Base-by-base conservation (phyloP, 2,329 filamentous ascomycete species). In the Exophiala mesophila region DNA sequence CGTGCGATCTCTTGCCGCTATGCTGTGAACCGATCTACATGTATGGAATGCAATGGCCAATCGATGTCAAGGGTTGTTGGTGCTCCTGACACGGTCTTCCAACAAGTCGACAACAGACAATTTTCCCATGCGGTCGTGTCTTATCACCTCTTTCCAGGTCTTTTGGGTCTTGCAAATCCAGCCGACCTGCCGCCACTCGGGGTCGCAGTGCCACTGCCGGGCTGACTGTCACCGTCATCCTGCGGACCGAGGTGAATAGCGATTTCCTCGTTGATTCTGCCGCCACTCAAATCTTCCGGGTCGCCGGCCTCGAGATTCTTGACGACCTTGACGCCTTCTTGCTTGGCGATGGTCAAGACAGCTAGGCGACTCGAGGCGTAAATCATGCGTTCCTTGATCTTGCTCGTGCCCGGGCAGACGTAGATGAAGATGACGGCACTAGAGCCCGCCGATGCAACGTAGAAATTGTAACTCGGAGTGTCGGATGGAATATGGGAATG, bases 361-460 rank as follows among this genome's bases (percentile, higher is more conserved):
- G 70, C 69, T 19, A 67, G 66, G 54, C 77, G 70, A 45, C 72
- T 75, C 40, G 75, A 77, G 17, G 78, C 77, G 60, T 82, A 80
- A 45, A 82, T 55, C 79, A 83, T 82, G 41, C 78, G 69, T 60
- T 82, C 77, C 62, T 78, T 81, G 58, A 82, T 77, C 59, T 76
- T 78, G 10, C 75, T 76, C 9, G 58, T 67, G 0, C 71, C 69
- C 9, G 79, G 79, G 58, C 79, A 83, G 15, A 78, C 80, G 57
- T 80, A 82, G 45, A 82, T 73, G 61, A 82, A 83, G 16, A 82
- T 30, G 8, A 33, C 38, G 13, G 31, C 40, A 12, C 33, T 26
- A 5, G 16, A 20, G 7, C 39, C 45, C 2, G 21, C 39, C 2
- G 62, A 57, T 5, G 65, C 61, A 9, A 66, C 66, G 60, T 80